phyloP scores from a whole-genome alignment of 2,329 filamentous ascomycete genomes.

The Rasamsonia emersonii region DNA sequence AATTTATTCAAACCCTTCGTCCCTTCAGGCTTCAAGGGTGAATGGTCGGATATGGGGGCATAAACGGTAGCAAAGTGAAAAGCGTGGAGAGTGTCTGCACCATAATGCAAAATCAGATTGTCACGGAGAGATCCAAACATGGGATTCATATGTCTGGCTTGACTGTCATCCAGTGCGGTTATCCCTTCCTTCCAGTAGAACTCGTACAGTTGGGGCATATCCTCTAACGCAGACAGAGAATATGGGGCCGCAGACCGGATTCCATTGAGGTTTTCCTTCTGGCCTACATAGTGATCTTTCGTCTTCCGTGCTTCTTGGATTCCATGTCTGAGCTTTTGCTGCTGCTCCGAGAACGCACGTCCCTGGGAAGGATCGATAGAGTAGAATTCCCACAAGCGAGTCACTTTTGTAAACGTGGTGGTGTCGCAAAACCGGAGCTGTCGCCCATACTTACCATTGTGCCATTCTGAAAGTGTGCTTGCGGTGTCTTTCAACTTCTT shows the following conservation, averaged over 20 bases:
- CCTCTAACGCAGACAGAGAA: conserved; percentile 3
- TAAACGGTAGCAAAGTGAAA: conserved; percentile 50
- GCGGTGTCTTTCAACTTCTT: conserved; percentile 36
- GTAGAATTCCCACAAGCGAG: conserved; percentile 34
- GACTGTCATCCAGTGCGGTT: conserved; percentile 8
- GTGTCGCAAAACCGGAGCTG: conserved; percentile 43
- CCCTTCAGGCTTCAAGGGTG: conserved; percentile 25
- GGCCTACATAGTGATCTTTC: conserved; percentile 1
- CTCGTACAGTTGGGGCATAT: conserved; percentile 9
- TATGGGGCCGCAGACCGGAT: conserved; percentile 21
- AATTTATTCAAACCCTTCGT: conserved; percentile 1
- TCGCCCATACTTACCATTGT: conserved; percentile 35
- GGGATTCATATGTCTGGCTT: conserved; percentile 22
- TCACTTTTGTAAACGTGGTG: conserved; percentile 31
- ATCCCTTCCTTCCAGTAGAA: conserved; percentile 24
- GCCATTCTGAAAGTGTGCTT: conserved; percentile 37
- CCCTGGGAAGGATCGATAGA: neutral
- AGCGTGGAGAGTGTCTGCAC: conserved; percentile 44
- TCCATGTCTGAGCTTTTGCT: neutral
- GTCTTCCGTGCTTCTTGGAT: neutral
- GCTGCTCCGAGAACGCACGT: neutral
- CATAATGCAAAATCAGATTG: conserved; percentile 38
- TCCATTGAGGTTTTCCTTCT: conserved; percentile 6
- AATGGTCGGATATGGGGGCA: conserved; percentile 29
- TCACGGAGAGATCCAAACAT: conserved; percentile 37